Evolutionary conservation across 305 asterid genomes (phyloP), one percentile per base, ranked within the genome.

Genomic region (Salvia sclarea): DNA sequence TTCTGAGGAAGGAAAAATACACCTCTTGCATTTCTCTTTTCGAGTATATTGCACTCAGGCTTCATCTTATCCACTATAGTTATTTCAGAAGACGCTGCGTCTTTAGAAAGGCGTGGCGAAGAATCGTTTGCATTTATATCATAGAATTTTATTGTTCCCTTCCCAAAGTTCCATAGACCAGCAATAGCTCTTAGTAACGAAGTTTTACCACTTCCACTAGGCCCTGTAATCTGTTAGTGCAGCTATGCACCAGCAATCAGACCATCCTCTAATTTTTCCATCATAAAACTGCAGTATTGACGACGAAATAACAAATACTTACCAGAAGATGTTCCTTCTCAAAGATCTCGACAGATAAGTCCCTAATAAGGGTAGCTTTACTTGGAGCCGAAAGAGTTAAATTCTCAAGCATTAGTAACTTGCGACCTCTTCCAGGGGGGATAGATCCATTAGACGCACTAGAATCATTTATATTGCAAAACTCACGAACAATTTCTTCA

Each of bases 151-250:
- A 90, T 80, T 64, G 82, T 81, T 74, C 98, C 98, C 56, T 48
- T 80, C 59, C 98, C 98, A 12, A 76, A 85, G 80, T 76, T 86
- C 98, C 98, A 92, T 68, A 90, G 91, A 73, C 98, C 98, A 68
- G 97, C 98, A 50, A 90, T 25, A 52, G 96, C 85, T 83, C 97
- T 90, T 71, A 92, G 75, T 52, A 90, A 69, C 40, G 98, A 90
- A 75, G 98, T 92, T 81, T 92, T 92, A 55, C 98, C 98, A 76
- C 95, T 86, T 55, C 98, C 98, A 76, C 98, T 92, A 16, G 96
- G 96, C 65, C 98, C 98, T 62, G 97, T 80, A 76, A 92, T 60
- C 98, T 92, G 92, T 82, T 70, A 79, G 77, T 61, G 73, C 75
- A 81, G 80, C 82, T 61, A 80, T 61, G 55, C 62, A 65, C 49